Conservation (phyloP, 2,329 filamentous ascomycete genomes). For the Claviceps humidiphila region DNA sequence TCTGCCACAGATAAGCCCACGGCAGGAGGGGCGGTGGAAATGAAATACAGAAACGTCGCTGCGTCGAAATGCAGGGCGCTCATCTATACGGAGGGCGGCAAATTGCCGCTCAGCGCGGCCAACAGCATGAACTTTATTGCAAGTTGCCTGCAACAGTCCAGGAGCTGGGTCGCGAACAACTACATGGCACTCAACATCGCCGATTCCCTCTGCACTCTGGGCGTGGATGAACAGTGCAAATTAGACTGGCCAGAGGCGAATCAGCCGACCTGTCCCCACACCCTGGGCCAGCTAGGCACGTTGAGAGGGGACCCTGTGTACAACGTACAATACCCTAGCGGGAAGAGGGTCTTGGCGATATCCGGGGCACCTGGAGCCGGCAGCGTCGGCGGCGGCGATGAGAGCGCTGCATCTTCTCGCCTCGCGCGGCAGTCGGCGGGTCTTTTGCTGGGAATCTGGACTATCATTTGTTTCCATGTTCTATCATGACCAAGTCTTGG, state of each 20-base stretch:
- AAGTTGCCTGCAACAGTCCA: slow-evolving; percentile 26
- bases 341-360: slow-evolving; percentile 25
- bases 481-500: background rate
- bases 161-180: slow-evolving; percentile 35
- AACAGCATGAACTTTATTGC: slow-evolving; percentile 41
- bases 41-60: slow-evolving; percentile 31
- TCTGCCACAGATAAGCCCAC: slow-evolving; percentile 31
- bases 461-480: background rate
- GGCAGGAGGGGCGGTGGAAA: slow-evolving; percentile 33
- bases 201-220: slow-evolving; percentile 33
- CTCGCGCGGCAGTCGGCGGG: background rate
- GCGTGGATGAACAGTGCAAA: slow-evolving; percentile 31
- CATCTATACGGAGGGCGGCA: slow-evolving; percentile 28
- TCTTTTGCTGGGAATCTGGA: background rate
- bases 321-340: slow-evolving; percentile 34
- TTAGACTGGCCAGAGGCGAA: slow-evolving; percentile 30
- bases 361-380: slow-evolving; percentile 2
- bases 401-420: background rate
- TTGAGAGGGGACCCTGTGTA: slow-evolving; percentile 28
- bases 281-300: slow-evolving; percentile 22
- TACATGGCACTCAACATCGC: slow-evolving; percentile 37
- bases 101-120: slow-evolving; percentile 30
- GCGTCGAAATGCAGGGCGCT: slow-evolving; percentile 33
- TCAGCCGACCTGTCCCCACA: slow-evolving; percentile 30
- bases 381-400: background rate